Conservation (phyloP, 306 rosid species). For the Comarum palustre region DNA sequence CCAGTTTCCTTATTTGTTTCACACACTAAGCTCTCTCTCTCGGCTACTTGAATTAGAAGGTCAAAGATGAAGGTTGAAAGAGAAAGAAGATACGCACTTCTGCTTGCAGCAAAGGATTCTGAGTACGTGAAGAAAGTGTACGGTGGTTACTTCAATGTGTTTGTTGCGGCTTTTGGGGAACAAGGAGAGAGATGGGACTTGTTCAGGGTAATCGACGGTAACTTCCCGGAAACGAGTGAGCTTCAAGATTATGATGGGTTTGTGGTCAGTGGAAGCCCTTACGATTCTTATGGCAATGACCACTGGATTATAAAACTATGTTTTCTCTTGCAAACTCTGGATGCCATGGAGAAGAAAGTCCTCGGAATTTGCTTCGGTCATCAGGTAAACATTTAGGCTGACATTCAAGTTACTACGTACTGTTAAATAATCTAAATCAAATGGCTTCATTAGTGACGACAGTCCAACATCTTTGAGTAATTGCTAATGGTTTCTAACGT, state of each 20-base stretch:
- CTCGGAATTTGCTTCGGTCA: constrained; percentile 80
- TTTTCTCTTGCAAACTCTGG: constrained; percentile 47
- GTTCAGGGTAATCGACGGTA: constrained; percentile 51
- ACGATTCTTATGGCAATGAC: constrained; percentile 60
- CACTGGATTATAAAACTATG: constrained; percentile 58
- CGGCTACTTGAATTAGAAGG: no score
- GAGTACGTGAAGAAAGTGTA: constrained; percentile 52
- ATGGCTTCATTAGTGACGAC: no score
- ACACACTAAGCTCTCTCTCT: no score
- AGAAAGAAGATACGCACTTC: constrained; percentile 43
- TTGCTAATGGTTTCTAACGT: background rate
- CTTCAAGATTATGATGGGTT: constrained; percentile 58
- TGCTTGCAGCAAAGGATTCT: constrained; percentile 55
- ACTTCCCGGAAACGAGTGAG: constrained; percentile 45
- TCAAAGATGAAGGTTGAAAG: constrained; percentile 14
- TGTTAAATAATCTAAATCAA: no score
- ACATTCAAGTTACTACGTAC: no score
- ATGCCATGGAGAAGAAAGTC: constrained; percentile 60
- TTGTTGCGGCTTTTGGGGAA: constrained; percentile 48
- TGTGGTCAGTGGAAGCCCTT: constrained; percentile 53
- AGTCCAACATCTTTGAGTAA: no score
- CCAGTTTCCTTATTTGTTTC: no score
- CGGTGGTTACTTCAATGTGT: constrained; percentile 62
- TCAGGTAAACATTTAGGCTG: constrained; percentile 37
- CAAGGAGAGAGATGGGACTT: constrained; percentile 70